phyloP scores from a whole-genome alignment of 352 stramenopile species.

The Globisporangium paroecandrum region DNA sequence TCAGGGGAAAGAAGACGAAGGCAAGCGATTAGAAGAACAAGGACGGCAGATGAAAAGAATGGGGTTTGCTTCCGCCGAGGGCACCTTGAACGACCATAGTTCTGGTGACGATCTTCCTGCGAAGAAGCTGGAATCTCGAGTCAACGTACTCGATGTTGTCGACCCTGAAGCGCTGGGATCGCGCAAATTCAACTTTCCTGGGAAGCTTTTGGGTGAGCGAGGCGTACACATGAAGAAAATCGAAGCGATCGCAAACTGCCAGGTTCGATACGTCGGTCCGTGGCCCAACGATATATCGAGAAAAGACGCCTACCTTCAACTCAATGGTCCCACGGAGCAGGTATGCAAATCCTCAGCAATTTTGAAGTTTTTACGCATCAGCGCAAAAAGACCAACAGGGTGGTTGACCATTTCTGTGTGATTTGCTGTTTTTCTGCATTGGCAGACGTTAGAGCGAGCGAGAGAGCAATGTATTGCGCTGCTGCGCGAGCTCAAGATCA shows the following conservation, averaged over 20 bases:
- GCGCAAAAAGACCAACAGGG: neutral
- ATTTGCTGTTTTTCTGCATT: neutral
- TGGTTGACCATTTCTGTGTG: neutral
- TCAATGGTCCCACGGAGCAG: conserved; percentile 19
- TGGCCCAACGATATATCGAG: conserved; percentile 12
- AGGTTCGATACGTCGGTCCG: conserved; percentile 23
- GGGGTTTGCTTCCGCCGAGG: conserved; percentile 32
- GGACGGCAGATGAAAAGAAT: conserved; percentile 62
- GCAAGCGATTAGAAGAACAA: conserved; percentile 44
- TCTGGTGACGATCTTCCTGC: conserved; percentile 7
- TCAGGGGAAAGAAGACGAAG: conserved; percentile 62
- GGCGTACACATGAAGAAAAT: conserved; percentile 65
- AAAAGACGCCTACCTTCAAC: conserved; percentile 13
- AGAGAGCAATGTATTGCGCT: conserved; percentile 17
- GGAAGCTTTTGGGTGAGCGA: conserved; percentile 56
- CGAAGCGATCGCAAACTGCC: conserved; percentile 33
- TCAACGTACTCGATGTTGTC: conserved; percentile 33
- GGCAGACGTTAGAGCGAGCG: conserved; percentile 17
- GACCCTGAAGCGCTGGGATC: conserved; percentile 36
- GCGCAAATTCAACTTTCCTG: conserved; percentile 62
- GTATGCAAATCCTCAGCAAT: neutral
- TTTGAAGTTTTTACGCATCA: neutral
- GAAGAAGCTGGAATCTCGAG: conserved; percentile 20
- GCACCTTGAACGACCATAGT: conserved; percentile 5
- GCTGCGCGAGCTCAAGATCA: conserved; percentile 18